These are phyloP conservation scores for Chlamydomonas schloesseri DNA, from an alignment of 139 green algal species.

Conservation along the genomic window DNA sequence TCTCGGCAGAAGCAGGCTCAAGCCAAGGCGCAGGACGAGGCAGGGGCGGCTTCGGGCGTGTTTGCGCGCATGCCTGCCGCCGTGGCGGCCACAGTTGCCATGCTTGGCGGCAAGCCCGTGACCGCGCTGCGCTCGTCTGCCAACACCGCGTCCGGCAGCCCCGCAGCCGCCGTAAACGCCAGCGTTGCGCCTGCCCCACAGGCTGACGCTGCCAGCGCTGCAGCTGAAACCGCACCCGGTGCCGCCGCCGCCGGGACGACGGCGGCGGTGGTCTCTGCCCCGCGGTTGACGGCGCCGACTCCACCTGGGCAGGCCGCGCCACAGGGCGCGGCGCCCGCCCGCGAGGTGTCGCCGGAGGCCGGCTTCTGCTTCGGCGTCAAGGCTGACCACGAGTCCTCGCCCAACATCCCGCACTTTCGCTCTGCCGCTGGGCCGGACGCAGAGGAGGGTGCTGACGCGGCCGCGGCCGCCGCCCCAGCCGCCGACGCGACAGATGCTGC, in stretches of 20 bases:
- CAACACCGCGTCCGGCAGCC: neutral
- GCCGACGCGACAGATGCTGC: neutral
- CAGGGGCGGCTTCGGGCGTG: neutral
- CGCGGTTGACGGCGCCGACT: too few species aligned
- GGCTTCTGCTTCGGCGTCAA: conserved; percentile 22
- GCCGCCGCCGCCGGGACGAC: too few species aligned
- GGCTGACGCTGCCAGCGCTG: too few species aligned
- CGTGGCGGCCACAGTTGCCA: neutral
- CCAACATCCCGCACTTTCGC: conserved; percentile 16
- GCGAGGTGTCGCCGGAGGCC: neutral
- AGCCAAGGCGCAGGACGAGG: too few species aligned
- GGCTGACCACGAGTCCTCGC: conserved; percentile 1
- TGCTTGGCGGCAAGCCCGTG: conserved; percentile 14
- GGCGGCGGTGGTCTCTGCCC: too few species aligned
- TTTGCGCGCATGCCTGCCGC: neutral
- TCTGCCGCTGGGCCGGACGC: neutral
- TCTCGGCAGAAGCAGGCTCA: too few species aligned
- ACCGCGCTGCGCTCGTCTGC: neutral
- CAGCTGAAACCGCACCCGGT: too few species aligned
- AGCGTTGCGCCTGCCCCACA: too few species aligned
- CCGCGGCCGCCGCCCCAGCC: too few species aligned
- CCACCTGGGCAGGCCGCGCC: too few species aligned
- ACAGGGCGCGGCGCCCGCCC: too few species aligned
- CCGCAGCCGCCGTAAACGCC: neutral
- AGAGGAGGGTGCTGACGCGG: neutral